Evolutionary conservation across 2,329 filamentous ascomycete genomes (phyloP), one percentile per base, ranked within the genome.

Genomic region (Monosporascus sp.): DNA sequence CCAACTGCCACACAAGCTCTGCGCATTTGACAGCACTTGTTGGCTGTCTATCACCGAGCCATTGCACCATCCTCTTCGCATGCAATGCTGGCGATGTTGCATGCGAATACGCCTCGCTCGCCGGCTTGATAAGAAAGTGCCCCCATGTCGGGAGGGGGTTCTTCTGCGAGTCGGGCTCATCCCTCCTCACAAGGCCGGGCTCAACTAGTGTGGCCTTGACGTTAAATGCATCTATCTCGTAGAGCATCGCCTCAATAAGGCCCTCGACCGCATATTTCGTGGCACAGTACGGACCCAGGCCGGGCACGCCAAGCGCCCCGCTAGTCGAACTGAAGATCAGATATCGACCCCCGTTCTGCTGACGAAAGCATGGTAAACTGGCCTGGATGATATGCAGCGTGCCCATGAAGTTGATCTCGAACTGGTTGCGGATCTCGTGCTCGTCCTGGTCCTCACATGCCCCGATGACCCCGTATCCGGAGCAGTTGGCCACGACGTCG

Each of bases 181-280:
- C 93, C 6, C 92, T 82, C 6, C 92, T 81, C 58, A 97, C 88
- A 59, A 97, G 82, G 0, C 92, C 92, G 1, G 93, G 92, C 65
- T 97, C 91, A 1, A 97, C 92, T 6, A 99, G 80, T 2, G 93
- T 97, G 0, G 90, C 90, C 71, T 95, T 96, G 70, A 97, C 88
- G 67, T 94, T 93, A 73, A 96, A 97, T 0, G 76, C 72, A 60
- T 97, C 92, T 38, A 96, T 87, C 69, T 99, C 94, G 71, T 97
- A 97, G 17, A 97, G 80, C 89, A 99, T 93, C 17, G 90, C 92
- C 71, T 99, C 94, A 62, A 97, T 91, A 51, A 99, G 76, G 0
- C 93, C 94, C 68, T 99, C 94, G 4, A 96, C 91, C 0, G 94
- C 94, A 71, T 97, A 97, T 70, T 97, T 99, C 17, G 91, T 96